Conservation (phyloP, 257 asterid species). For the Ilex asprella region DNA sequence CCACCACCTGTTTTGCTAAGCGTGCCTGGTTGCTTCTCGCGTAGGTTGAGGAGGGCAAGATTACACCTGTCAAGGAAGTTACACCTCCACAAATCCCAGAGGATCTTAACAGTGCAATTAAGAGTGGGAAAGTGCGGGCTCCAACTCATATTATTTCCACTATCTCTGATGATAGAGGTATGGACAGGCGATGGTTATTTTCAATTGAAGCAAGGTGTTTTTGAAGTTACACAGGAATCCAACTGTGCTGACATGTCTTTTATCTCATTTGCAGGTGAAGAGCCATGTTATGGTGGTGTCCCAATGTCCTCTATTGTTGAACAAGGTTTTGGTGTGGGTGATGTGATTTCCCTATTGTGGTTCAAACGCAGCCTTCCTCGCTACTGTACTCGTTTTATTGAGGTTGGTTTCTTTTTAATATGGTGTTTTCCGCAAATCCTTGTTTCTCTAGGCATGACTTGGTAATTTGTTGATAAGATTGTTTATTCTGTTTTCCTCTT, state of each 20-base stretch:
- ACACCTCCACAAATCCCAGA: slow-evolving; percentile 95
- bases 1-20: slow-evolving; percentile 6
- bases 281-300: slow-evolving; percentile 91
- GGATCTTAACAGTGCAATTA: slow-evolving; percentile 84
- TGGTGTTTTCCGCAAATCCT: slow-evolving; percentile 5
- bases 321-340: slow-evolving; percentile 95
- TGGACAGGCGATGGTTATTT: slow-evolving; percentile 5
- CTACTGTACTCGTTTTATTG: slow-evolving; percentile 91
- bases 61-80: slow-evolving; percentile 76
- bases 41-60: slow-evolving; percentile 70
- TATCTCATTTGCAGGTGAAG: slow-evolving; percentile 64
- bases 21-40: slow-evolving; percentile 14
- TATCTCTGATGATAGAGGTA: slow-evolving; percentile 97
- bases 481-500: neutral
- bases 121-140: slow-evolving; percentile 98
- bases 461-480: neutral
- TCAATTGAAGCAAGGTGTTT: slow-evolving; percentile 1
- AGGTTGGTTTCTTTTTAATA: slow-evolving; percentile 36
- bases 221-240: neutral
- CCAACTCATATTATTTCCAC: slow-evolving; percentile 98
- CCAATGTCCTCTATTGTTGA: slow-evolving; percentile 97
- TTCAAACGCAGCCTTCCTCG: slow-evolving; percentile 98
- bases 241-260: slow-evolving; percentile 13
- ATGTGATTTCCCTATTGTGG: slow-evolving; percentile 93
- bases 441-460: neutral